Evolutionary conservation across 225 moss, liverwort and hornwort genomes (phyloP), one percentile per base, ranked within the genome.

Genomic region (Straminergon stramineum): DNA sequence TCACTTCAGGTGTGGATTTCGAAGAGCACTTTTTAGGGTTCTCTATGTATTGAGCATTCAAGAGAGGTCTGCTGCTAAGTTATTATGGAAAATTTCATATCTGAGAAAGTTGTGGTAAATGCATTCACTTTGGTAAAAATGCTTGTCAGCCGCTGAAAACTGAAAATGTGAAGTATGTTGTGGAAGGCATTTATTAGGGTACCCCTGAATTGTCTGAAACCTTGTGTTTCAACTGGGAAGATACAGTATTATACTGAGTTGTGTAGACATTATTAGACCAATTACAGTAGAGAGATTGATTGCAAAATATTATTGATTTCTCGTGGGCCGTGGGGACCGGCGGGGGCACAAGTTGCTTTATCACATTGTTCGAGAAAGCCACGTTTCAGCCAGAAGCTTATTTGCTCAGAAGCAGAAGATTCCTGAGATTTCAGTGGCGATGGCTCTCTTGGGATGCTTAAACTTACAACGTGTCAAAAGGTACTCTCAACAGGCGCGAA

Each of bases 91-190:
- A 67, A 48, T 13, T 27, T n/a, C 81, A 58, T 24, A 79, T 27
- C 27, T 27, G 22, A n/a, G 55, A 27, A 85, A 64, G 74, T 52
- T 67, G 60, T 76, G 85, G 62, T 79, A 67, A 52, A 51, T 18
- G 65, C 65, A 56, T 79, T 35, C 18, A 60, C 24, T 88, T 65
- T 23, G 79, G 66, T 35, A 84, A 93, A 88, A 90, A 56, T 86
- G 69, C 41, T 95, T 93, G 78, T 84, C 92, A 79, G 70, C 69
- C 85, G 90, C 90, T 82, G 92, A 84, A 43, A 69, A 70, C 83
- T 39, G 94, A 95, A 82, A 87, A 88, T 61, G 86, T 95, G 90
- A 94, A 92, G 23, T 37, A 9, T 26, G 68, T 94, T 87, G 58
- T 91, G 74, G 94, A 90, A 48, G 82, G 75, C 82, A 95, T 95